Percentiles rank a stretch among this genome's conserved stretches.
Conservation (phyloP, 768 basidiomycete species). For the Leccinum truebloodii region DNA sequence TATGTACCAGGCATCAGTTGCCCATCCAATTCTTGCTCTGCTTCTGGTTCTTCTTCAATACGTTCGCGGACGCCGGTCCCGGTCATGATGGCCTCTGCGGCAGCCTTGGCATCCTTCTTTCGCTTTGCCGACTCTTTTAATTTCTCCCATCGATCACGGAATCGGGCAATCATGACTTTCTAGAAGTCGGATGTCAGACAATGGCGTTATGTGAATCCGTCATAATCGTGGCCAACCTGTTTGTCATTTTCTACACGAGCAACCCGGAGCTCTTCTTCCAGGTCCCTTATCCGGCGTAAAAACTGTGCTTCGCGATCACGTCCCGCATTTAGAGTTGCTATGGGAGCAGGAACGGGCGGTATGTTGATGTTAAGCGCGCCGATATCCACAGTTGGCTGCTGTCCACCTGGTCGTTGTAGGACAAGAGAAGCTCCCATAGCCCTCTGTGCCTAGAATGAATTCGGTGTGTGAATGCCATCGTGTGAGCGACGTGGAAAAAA, state of each 20-base stretch:
- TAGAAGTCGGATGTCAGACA: constrained; percentile 42
- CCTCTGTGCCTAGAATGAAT: constrained; percentile 63
- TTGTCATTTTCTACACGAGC: constrained; percentile 77
- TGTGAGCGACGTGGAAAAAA: background rate
- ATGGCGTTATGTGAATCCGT: constrained; percentile 3
- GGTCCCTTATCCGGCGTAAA: constrained; percentile 59
- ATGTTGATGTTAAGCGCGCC: constrained; percentile 58
- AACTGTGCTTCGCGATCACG: constrained; percentile 58
- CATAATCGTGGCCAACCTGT: constrained; percentile 51
- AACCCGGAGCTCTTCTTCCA: constrained; percentile 74
- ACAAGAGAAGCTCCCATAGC: constrained; percentile 72
- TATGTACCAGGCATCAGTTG: background rate
- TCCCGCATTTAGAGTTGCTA: constrained; percentile 51
- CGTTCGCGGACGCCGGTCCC: constrained; percentile 55
- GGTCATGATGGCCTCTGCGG: constrained; percentile 45
- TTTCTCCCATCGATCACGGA: constrained; percentile 87
- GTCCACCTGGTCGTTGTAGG: constrained; percentile 44
- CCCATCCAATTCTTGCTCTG: constrained; percentile 59
- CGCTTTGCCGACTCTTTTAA: constrained; percentile 85
- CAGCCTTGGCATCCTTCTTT: constrained; percentile 73
- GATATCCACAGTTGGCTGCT: constrained; percentile 49
- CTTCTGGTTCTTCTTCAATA: constrained; percentile 68
- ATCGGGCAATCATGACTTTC: constrained; percentile 83
- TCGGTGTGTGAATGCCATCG: constrained; percentile 5
- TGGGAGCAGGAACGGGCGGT: constrained; percentile 45